Conservation (phyloP, 2,329 filamentous ascomycete species). For the Chalaropsis ovoidea region DNA sequence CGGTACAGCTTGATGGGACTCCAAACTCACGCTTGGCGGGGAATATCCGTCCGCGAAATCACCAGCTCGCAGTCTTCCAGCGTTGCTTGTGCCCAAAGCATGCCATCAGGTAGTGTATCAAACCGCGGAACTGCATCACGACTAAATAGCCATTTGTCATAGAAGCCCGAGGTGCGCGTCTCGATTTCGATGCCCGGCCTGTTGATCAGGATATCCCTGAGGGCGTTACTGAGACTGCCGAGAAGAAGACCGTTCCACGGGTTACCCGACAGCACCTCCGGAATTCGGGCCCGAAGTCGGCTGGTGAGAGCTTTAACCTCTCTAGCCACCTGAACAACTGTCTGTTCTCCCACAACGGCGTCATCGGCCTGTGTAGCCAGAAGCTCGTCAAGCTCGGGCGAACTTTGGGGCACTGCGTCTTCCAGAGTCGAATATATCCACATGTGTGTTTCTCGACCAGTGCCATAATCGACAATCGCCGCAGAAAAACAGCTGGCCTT, state of each 20-base stretch:
- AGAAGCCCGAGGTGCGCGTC: constrained; percentile 30
- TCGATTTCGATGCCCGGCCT: constrained; percentile 15
- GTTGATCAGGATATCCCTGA: constrained; percentile 27
- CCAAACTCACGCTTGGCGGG: constrained; percentile 40
- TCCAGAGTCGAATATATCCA: constrained; percentile 52
- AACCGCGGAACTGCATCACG: constrained; percentile 37
- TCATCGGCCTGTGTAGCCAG: constrained; percentile 21
- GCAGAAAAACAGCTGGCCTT: constrained; percentile 39
- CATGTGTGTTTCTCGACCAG: constrained; percentile 52
- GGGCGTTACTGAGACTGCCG: constrained; percentile 32
- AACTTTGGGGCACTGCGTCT: constrained; percentile 27
- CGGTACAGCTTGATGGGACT: not conserved
- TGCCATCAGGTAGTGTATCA: constrained; percentile 35
- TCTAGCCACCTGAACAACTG: constrained; percentile 32
- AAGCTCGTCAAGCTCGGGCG: constrained; percentile 2
- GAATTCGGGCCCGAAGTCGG: constrained; percentile 27
- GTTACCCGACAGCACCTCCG: constrained; percentile 20
- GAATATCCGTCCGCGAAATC: constrained; percentile 49
- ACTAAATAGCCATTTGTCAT: constrained; percentile 51
- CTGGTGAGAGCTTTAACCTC: constrained; percentile 30
- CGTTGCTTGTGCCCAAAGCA: constrained; percentile 47
- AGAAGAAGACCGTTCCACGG: constrained; percentile 32
- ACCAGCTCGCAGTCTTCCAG: constrained; percentile 48
- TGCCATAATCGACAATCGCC: constrained; percentile 52
- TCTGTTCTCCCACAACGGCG: constrained; percentile 30